Evolutionary conservation across 441 rosid species (phyloP).

Genomic region (Melianthus villosus): DNA sequence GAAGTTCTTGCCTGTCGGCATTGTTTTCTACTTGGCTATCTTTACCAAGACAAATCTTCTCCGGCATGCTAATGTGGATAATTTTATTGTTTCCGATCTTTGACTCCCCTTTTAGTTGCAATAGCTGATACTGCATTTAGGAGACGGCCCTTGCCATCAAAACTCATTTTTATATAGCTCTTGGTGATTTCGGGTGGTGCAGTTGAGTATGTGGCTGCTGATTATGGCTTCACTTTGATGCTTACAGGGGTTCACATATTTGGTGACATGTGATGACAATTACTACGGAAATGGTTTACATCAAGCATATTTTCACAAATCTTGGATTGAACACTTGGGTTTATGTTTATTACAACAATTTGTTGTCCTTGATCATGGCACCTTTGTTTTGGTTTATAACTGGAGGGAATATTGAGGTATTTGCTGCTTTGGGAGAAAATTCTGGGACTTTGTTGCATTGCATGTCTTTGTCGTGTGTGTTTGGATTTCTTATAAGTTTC

Average conservation of each 20-base stretch:
- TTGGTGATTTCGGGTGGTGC: constrained; percentile 66
- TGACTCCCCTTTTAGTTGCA: constrained; percentile 85
- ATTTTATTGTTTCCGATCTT: constrained; percentile 83
- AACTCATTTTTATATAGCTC: constrained; percentile 45
- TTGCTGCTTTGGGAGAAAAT: constrained; percentile 35
- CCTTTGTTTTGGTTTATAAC: constrained; percentile 75
- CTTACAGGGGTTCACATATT: constrained; percentile 79
- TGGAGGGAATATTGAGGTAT: constrained; percentile 53
- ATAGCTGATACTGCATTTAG: constrained; percentile 69
- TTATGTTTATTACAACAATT: constrained; percentile 66
- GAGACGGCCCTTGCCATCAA: constrained; percentile 65
- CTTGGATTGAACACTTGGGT: constrained; percentile 94
- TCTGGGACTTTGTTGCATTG: constrained; percentile 51
- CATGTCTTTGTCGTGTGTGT: constrained; percentile 72
- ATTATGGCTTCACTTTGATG: constrained; percentile 66
- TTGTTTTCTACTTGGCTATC: constrained; percentile 76
- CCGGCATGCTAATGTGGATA: constrained; percentile 89
- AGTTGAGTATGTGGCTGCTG: constrained; percentile 79
- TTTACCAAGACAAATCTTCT: constrained; percentile 88
- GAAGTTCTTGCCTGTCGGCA: constrained; percentile 79
- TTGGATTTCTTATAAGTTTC: constrained; percentile 81
- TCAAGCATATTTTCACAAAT: constrained; percentile 83
- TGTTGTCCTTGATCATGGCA: constrained; percentile 67
- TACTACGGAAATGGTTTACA: constrained; percentile 85
- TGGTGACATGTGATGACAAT: constrained; percentile 74